Conservation (phyloP, 2,329 filamentous ascomycete genomes). For the Achaetomium macrosporum region DNA sequence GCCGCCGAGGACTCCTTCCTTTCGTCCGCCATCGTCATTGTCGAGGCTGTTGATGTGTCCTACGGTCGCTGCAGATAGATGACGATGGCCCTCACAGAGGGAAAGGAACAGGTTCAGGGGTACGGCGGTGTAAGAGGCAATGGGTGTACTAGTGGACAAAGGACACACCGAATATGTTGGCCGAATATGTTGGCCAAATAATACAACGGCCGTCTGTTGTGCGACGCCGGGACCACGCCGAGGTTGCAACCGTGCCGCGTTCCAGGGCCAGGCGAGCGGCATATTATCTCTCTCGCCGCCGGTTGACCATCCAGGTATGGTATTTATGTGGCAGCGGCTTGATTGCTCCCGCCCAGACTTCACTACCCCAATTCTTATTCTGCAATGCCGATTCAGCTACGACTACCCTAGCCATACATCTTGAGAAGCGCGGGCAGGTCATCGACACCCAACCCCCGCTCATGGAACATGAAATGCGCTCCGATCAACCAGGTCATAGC, state of each 20-base stretch:
- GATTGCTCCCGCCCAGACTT: not conserved
- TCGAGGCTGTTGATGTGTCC: not conserved
- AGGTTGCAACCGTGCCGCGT: not conserved
- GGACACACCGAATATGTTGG: not conserved
- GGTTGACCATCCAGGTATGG: not conserved
- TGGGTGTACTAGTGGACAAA: not conserved
- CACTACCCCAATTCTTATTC: not conserved
- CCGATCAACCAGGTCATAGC: not conserved
- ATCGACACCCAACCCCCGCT: not conserved
- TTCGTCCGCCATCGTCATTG: conserved; percentile 3
- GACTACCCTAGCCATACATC: not conserved
- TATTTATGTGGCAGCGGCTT: not conserved
- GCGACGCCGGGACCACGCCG: not conserved
- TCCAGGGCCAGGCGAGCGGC: not conserved
- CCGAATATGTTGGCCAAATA: not conserved
- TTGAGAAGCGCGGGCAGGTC: not conserved
- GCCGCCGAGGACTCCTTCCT: not conserved
- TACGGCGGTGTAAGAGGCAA: not conserved
- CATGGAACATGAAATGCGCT: not conserved
- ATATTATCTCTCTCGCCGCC: not conserved
- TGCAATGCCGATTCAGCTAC: not conserved
- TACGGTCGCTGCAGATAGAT: not conserved
- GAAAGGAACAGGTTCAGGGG: not conserved
- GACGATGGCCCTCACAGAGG: not conserved
- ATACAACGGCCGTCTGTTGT: not conserved